Percentiles rank a stretch among this genome's conserved stretches.
Conservation (phyloP, 495 filamentous ascomycete species). For the Schizothecium vesticola region DNA sequence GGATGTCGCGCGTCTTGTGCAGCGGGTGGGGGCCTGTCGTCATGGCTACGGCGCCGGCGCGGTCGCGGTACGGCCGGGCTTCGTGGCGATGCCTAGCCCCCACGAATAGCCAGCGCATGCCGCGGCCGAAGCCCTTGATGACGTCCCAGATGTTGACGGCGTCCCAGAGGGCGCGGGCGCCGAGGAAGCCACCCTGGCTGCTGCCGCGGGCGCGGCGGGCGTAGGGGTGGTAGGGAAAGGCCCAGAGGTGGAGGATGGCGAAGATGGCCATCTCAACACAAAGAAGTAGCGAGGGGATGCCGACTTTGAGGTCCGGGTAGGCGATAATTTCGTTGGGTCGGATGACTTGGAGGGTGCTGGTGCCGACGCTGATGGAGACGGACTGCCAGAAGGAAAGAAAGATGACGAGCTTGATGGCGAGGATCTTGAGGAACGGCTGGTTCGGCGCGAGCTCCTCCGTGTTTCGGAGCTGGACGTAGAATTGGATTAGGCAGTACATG, state of each 20-base stretch:
- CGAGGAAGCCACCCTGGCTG: constrained; percentile 60
- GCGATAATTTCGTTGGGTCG: constrained; percentile 56
- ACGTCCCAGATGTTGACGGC: constrained; percentile 84
- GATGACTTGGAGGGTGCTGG: constrained; percentile 55
- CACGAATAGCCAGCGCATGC: constrained; percentile 75
- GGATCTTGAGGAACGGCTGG: constrained; percentile 72
- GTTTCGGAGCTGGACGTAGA: constrained; percentile 64
- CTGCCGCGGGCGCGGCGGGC: constrained; percentile 31
- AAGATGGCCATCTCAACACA: constrained; percentile 89
- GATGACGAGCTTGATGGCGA: constrained; percentile 89
- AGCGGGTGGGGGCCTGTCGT: constrained; percentile 1
- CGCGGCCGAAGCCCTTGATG: constrained; percentile 68
- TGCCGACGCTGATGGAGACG: constrained; percentile 63
- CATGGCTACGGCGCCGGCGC: constrained; percentile 12
- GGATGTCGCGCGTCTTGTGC: constrained; percentile 8
- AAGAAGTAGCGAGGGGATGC: constrained; percentile 71
- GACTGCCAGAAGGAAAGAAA: constrained; percentile 94
- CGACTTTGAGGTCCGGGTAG: constrained; percentile 71
- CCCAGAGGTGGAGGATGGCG: constrained; percentile 71
- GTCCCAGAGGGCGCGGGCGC: constrained; percentile 56
- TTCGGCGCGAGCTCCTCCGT: constrained; percentile 62
- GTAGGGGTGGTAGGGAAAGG: constrained; percentile 59
- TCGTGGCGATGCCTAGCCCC: constrained; percentile 52
- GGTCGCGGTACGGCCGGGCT: constrained; percentile 42
- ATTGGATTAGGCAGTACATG: constrained; percentile 90